Percentiles rank a stretch among this genome's conserved stretches.
Evolutionary conservation across 2,329 filamentous ascomycete species (phyloP).

Genomic region (Fusarium sp.): DNA sequence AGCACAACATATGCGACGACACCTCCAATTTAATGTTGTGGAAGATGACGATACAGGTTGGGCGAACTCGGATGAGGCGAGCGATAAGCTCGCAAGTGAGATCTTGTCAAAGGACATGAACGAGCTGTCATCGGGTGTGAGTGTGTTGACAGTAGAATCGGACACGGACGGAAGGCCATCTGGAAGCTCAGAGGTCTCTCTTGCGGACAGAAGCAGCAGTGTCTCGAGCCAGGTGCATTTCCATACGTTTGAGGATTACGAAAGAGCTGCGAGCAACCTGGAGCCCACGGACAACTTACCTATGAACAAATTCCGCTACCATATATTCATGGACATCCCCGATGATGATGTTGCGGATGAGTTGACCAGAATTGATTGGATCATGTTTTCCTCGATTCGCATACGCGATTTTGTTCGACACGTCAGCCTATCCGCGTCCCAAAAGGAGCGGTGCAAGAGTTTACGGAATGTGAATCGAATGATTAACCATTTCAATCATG

Average conservation of each 20-base stretch:
- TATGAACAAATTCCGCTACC: slow-evolving; percentile 88
- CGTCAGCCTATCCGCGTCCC: slow-evolving; percentile 78
- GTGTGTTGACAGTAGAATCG: slow-evolving; percentile 62
- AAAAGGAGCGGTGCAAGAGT: slow-evolving; percentile 80
- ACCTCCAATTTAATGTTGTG: slow-evolving; percentile 76
- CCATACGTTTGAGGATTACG: slow-evolving; percentile 80
- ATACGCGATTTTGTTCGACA: slow-evolving; percentile 93
- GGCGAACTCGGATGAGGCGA: slow-evolving; percentile 80
- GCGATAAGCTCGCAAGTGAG: slow-evolving; percentile 51
- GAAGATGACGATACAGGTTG: slow-evolving; percentile 94
- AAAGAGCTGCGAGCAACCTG: slow-evolving; percentile 79
- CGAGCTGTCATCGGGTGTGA: slow-evolving; percentile 56
- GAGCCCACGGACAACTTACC: slow-evolving; percentile 75
- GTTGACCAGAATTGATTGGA: slow-evolving; percentile 95
- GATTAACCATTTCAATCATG: slow-evolving; percentile 91
- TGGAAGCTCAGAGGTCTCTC: slow-evolving; percentile 59
- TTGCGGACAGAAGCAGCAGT: slow-evolving; percentile 54
- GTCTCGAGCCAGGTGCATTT: slow-evolving; percentile 65
- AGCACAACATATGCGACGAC: slow-evolving; percentile 84
- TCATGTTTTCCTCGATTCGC: slow-evolving; percentile 95
- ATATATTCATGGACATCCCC: slow-evolving; percentile 86
- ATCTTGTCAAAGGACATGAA: slow-evolving; percentile 55
- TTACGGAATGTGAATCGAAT: slow-evolving; percentile 92
- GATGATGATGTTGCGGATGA: slow-evolving; percentile 91
- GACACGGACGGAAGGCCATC: slow-evolving; percentile 58